Evolutionary conservation across 768 basidiomycete genomes (phyloP).

Genomic region (Lactarius sanguifluus): DNA sequence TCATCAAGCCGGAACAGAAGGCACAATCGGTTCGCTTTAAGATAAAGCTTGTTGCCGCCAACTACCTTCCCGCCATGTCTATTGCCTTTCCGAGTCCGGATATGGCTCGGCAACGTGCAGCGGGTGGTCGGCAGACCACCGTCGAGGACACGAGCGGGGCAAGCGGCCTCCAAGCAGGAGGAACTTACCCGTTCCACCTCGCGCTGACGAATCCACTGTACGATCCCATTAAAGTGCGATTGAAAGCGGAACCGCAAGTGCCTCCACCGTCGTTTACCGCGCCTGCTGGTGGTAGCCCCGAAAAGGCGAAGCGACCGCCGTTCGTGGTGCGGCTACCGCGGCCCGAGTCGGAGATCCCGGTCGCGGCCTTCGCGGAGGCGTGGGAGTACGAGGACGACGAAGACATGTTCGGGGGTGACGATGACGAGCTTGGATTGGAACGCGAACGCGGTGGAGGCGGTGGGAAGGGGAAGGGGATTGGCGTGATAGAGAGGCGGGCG

Average conservation of each 20-base stretch:
- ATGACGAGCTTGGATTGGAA: constrained; percentile 40
- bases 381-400: constrained; percentile 99
- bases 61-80: constrained; percentile 87
- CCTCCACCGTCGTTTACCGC: constrained; percentile 31
- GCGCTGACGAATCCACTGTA: constrained; percentile 94
- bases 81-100: constrained; percentile 53
- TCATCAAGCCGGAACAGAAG: constrained; percentile 98
- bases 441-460: constrained; percentile 48
- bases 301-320: constrained; percentile 65
- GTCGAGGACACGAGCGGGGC: constrained; percentile 42
- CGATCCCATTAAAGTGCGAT: constrained; percentile 90
- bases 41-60: constrained; percentile 95
- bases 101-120: constrained; percentile 38
- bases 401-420: constrained; percentile 65
- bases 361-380: constrained; percentile 91
- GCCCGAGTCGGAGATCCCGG: constrained; percentile 59
- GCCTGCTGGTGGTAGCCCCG: constrained; percentile 42
- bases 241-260: constrained; percentile 72
- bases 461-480: constrained; percentile 57
- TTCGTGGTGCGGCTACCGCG: constrained; percentile 80
- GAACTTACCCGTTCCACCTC: constrained; percentile 85
- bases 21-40: constrained; percentile 92
- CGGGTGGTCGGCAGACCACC: constrained; percentile 38
- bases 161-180: constrained; percentile 62
- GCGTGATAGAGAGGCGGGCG: constrained; percentile 84